Conservation (phyloP, 1,139 yeast genomes). For the Blastobotrys serpentis region DNA sequence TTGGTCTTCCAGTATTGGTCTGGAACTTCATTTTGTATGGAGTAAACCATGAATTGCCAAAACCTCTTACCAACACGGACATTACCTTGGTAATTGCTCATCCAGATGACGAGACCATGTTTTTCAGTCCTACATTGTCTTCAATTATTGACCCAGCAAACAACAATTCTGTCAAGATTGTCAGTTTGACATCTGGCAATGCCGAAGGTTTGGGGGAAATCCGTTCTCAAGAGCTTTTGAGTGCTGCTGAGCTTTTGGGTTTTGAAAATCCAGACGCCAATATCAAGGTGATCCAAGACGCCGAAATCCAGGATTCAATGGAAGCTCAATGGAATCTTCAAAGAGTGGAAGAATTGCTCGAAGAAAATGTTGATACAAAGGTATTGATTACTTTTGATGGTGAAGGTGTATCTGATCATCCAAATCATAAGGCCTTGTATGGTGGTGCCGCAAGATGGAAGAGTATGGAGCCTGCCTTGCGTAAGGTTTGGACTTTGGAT, state of each 20-base stretch:
- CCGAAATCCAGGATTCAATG: slow-evolving; percentile 66
- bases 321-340: slow-evolving; percentile 59
- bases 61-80: slow-evolving; percentile 24
- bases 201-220: slow-evolving; percentile 68
- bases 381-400: slow-evolving; percentile 77
- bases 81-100: slow-evolving; percentile 71
- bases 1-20: slow-evolving; percentile 21
- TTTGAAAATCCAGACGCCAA: slow-evolving; percentile 40
- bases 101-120: slow-evolving; percentile 99
- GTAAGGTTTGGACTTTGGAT: slow-evolving; percentile 37
- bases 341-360: slow-evolving; percentile 42
- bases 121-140: slow-evolving; percentile 77
- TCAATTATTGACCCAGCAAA: slow-evolving; percentile 42
- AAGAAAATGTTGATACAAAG: slow-evolving; percentile 31
- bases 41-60: slow-evolving; percentile 22
- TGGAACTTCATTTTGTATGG: slow-evolving; percentile 18
- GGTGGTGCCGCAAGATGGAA: slow-evolving; percentile 51
- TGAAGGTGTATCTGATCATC: slow-evolving; percentile 78
- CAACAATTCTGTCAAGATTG: slow-evolving; percentile 52
- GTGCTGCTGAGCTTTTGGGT: slow-evolving; percentile 60
- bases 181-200: slow-evolving; percentile 80
- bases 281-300: slow-evolving; percentile 50
- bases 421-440: slow-evolving; percentile 73
- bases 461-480: slow-evolving; percentile 18
- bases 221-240: slow-evolving; percentile 57